phyloP scores from a whole-genome alignment of 805 yeast species.

The Kodamaea hsintzibuensis region DNA sequence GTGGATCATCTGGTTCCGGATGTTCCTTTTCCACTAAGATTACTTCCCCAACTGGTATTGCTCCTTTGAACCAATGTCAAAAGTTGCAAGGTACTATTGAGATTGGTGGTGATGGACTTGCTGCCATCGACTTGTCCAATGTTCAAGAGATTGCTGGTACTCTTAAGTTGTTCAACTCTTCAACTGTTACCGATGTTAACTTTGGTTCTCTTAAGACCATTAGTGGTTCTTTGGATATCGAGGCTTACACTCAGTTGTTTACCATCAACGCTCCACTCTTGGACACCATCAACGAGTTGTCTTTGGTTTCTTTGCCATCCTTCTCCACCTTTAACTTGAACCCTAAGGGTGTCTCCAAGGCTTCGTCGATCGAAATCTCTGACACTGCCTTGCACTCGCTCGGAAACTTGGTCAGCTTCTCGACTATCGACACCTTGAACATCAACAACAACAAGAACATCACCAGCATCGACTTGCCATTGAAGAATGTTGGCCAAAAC shows the following conservation, averaged over 20 bases:
- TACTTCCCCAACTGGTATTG: conserved; percentile 38
- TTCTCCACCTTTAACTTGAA: conserved; percentile 39
- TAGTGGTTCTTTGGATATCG: conserved; percentile 36
- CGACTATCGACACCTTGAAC: conserved; percentile 34
- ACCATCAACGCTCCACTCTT: conserved; percentile 36
- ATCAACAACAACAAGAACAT: conserved; percentile 47
- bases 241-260: conserved; percentile 41
- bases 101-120: conserved; percentile 28
- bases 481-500: conserved; percentile 34
- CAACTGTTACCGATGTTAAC: conserved; percentile 35
- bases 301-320: conserved; percentile 43
- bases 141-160: conserved; percentile 26
- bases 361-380: conserved; percentile 34
- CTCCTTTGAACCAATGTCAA: conserved; percentile 38
- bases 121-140: conserved; percentile 21
- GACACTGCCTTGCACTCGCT: conserved; percentile 44
- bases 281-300: conserved; percentile 29
- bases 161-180: conserved; percentile 38
- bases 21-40: conserved; percentile 44
- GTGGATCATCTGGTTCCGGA: not conserved
- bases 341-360: conserved; percentile 33
- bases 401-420: conserved; percentile 33
- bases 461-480: conserved; percentile 33
- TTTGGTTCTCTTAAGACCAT: conserved; percentile 31
- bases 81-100: conserved; percentile 42